Evolutionary conservation across 202 grass and related monocot genomes (phyloP), one percentile per base, ranked within the genome.

Genomic region (Elaeis oleifera): DNA sequence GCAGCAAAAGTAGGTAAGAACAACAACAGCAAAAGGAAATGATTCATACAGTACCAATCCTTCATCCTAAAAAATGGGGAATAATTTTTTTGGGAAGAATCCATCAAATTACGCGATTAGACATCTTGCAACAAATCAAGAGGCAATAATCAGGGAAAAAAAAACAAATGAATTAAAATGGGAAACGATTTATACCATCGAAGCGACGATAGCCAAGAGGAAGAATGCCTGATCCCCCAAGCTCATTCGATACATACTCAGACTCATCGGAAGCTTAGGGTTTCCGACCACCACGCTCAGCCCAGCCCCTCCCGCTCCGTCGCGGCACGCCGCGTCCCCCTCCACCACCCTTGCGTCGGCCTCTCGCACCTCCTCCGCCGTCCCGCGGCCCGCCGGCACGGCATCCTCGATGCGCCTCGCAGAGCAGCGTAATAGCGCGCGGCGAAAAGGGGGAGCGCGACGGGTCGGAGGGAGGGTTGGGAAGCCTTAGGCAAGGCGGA

Each of bases 141-240:
- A 44, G 36, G 36, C 36, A 44, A 2, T 44, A 44, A 44, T 13
- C 36, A 13, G 36, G 6, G 23, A 2, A 24, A 13, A 14, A 13
- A 44, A 44, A 3, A 0, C 1, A 44, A 44, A 44, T 14, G 8
- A 44, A 44, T 3, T 44, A 44, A 44, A 44, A 44, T 44, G 36
- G 36, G 9, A 44, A 44, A 44, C 2, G 9, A 44, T 44, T 36
- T 59, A 56, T 51, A 83, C 85, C 60, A 80, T 76, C 53, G 67
- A 56, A 27, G 76, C 80, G 26, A 83, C 64, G 60, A 88, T 74
- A 3, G 80, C 71, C 69, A 88, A 56, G 53, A 88, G 72, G 51
- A 78, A 83, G 85, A 88, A 88, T 31, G 78, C 76, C 60, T 65
- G 85, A 70, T 83, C 80, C 5, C 85, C 80, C 32, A 80, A 76